phyloP scores from a whole-genome alignment of 148 eudicot genomes.

The Heliosperma pusillum region DNA sequence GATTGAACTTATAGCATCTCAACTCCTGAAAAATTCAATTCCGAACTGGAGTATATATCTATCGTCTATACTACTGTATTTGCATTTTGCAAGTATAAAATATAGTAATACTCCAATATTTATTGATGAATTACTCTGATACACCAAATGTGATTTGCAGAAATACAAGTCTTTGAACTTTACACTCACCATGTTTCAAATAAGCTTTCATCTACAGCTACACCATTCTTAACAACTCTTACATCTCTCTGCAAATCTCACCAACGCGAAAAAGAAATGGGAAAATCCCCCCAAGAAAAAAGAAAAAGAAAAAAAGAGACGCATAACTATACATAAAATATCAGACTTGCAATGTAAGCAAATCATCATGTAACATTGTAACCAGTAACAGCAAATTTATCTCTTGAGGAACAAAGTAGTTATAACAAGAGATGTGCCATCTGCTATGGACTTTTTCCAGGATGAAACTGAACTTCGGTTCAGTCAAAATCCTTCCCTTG shows the following conservation, averaged over 20 bases:
- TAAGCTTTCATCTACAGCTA: constrained; percentile 2
- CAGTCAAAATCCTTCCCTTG: constrained; percentile 7
- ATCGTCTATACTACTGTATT: too few species aligned
- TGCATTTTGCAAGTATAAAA: too few species aligned
- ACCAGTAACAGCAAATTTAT: constrained; percentile 10
- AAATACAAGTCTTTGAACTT: constrained; percentile 9
- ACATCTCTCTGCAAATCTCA: constrained; percentile 10
- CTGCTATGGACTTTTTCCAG: neutral
- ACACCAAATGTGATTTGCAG: constrained; percentile 14
- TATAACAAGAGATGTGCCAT: neutral
- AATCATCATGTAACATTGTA: constrained; percentile 23
- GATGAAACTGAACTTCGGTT: constrained; percentile 5
- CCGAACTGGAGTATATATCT: too few species aligned
- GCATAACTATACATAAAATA: constrained; percentile 19
- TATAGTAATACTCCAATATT: constrained; percentile 1
- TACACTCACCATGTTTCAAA: constrained; percentile 15
- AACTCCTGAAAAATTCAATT: too few species aligned
- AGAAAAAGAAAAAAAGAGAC: neutral
- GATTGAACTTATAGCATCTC: neutral
- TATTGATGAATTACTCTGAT: constrained; percentile 7
- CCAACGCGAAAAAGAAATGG: neutral
- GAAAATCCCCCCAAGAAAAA: neutral
- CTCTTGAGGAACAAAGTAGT: constrained; percentile 16
- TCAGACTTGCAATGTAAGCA: constrained; percentile 20
- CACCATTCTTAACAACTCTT: constrained; percentile 7